Evolutionary conservation across 345 rosid species (phyloP).

Genomic region (Sisymbrium irio): DNA sequence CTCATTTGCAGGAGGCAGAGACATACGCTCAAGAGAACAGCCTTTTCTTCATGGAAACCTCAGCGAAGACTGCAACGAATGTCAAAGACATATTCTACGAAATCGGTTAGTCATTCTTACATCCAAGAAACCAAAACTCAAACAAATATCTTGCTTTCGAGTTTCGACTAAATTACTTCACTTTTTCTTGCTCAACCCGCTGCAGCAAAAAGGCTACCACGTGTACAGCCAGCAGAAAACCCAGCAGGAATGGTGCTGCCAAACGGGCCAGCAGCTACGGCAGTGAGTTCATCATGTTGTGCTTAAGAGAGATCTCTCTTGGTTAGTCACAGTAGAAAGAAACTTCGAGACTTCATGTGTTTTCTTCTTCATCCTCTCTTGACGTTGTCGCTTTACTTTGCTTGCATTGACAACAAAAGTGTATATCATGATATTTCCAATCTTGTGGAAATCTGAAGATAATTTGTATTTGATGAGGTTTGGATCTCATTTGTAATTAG

Average conservation of each 20-base stretch:
- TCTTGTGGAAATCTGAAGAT: slow-evolving; percentile 9
- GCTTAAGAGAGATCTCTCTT: slow-evolving; percentile 20
- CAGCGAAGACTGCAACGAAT: slow-evolving; percentile 73
- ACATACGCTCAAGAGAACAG: slow-evolving; percentile 70
- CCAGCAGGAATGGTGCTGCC: slow-evolving; percentile 53
- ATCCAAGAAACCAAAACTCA: neutral
- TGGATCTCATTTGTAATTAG: slow-evolving; percentile 27
- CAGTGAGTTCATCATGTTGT: slow-evolving; percentile 50
- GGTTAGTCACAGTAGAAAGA: slow-evolving; percentile 27
- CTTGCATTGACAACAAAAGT: slow-evolving; percentile 26
- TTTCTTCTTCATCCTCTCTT: neutral
- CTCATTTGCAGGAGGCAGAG: slow-evolving; percentile 61
- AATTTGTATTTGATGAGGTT: slow-evolving; percentile 22
- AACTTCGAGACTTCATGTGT: slow-evolving; percentile 15
- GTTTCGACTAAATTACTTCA: neutral
- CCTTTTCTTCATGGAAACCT: slow-evolving; percentile 83
- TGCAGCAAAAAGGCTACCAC: slow-evolving; percentile 61
- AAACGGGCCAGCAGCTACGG: slow-evolving; percentile 37
- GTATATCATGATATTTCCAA: slow-evolving; percentile 28
- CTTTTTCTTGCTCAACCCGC: neutral
- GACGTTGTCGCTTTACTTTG: slow-evolving; percentile 22
- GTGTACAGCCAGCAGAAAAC: slow-evolving; percentile 58
- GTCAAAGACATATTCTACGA: slow-evolving; percentile 79
- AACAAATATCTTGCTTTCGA: neutral
- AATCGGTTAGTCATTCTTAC: slow-evolving; percentile 52